phyloP scores from a whole-genome alignment of 768 basidiomycete species.

The Solioccasus polychromus region DNA sequence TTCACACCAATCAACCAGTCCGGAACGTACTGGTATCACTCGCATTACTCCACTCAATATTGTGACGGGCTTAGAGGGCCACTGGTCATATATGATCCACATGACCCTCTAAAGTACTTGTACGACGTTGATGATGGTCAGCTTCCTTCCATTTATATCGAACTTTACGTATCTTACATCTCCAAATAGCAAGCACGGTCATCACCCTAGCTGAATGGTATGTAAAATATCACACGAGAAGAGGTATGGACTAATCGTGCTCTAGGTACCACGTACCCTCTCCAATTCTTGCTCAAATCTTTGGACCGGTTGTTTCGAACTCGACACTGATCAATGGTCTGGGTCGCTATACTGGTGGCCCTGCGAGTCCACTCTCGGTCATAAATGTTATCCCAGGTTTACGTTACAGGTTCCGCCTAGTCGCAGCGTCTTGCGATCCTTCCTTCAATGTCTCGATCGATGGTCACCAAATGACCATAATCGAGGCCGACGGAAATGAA shows the following conservation, averaged over 20 bases:
- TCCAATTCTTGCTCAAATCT: conserved; percentile 6
- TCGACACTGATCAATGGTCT: conserved; percentile 52
- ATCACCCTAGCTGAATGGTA: conserved; percentile 51
- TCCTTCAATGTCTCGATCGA: conserved; percentile 44
- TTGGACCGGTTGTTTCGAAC: conserved; percentile 22
- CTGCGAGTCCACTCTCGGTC: conserved; percentile 38
- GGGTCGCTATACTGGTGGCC: conserved; percentile 46
- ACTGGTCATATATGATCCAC: conserved; percentile 44
- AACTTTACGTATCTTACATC: background rate
- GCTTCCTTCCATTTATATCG: background rate
- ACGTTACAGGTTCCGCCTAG: conserved; percentile 54
- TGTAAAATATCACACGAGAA: background rate
- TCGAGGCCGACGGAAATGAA: conserved; percentile 50
- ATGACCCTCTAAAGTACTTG: conserved; percentile 36
- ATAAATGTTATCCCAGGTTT: conserved; percentile 39
- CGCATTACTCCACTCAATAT: conserved; percentile 36
- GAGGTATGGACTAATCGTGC: conserved; percentile 5
- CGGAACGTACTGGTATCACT: conserved; percentile 46
- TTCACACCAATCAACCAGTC: conserved; percentile 32
- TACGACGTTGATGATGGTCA: conserved; percentile 46
- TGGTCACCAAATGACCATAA: conserved; percentile 47
- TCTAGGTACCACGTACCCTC: conserved; percentile 38
- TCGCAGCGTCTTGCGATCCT: conserved; percentile 48
- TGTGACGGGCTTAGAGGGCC: conserved; percentile 43
- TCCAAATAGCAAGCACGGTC: conserved; percentile 33